Evolutionary conservation across 208 protist species (phyloP).

Genomic region (Borovskyia barvae): DNA sequence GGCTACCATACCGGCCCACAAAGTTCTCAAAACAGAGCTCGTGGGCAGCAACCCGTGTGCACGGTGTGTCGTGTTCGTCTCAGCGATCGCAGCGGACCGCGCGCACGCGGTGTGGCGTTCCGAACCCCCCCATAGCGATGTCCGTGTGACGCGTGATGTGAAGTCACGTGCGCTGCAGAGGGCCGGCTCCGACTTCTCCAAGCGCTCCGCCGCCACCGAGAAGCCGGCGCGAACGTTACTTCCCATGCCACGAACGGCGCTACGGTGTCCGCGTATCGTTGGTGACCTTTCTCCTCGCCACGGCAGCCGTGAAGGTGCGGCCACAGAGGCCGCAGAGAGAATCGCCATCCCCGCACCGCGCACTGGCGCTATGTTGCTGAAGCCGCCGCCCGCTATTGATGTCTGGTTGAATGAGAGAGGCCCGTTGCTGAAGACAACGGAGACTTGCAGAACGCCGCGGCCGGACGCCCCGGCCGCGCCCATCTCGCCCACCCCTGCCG

Average conservation of each 20-base stretch:
- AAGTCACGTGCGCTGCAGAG: no score
- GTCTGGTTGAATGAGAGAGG: neutral
- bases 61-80: slow-evolving; percentile 1
- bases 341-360: neutral
- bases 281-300: neutral
- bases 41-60: neutral
- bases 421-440: neutral
- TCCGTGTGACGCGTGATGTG: slow-evolving; percentile 7
- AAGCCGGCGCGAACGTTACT: no score
- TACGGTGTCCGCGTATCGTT: slow-evolving; percentile 13
- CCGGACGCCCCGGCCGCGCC: slow-evolving; percentile 2
- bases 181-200: no score
- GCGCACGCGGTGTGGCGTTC: slow-evolving; percentile 7
- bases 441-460: slow-evolving; percentile 1
- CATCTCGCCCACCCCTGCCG: neutral
- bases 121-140: neutral
- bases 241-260: neutral
- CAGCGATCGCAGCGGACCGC: slow-evolving; percentile 1
- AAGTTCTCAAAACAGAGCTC: neutral
- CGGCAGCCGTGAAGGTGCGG: neutral
- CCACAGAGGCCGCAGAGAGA: neutral
- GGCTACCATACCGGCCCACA: slow-evolving; percentile 8
- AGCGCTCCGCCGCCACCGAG: no score
- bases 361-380: slow-evolving; percentile 2
- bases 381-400: slow-evolving; percentile 21